These are phyloP conservation scores for Penicillium psychrosexuale DNA, from an alignment of 2,329 filamentous ascomycete species.

Conservation along the genomic window DNA sequence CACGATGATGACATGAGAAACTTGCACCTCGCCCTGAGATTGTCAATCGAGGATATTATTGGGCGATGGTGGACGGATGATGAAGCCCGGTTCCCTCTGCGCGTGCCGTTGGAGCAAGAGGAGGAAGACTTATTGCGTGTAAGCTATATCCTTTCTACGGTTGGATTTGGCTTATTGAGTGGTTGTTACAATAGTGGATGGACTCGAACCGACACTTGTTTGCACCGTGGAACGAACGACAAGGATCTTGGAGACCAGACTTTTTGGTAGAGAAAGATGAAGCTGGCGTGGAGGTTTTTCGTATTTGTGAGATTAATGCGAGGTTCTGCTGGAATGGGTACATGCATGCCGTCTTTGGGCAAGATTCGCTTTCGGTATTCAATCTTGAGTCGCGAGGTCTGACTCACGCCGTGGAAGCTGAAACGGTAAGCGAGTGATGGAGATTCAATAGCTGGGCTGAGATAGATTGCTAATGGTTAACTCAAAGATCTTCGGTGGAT, in stretches of 20 bases:
- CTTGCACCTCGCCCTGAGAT: constrained; percentile 21
- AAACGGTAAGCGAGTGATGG: constrained; percentile 6
- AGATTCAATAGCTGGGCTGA: not conserved
- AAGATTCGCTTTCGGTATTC: not conserved
- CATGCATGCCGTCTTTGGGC: constrained; percentile 6
- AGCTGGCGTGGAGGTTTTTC: not conserved
- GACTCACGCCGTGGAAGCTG: not conserved
- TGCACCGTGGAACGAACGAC: not conserved
- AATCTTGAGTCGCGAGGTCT: constrained; percentile 1
- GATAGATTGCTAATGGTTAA: not conserved
- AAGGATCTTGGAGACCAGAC: constrained; percentile 30
- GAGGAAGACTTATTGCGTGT: constrained; percentile 27
- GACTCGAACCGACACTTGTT: not conserved
- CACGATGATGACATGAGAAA: constrained; percentile 1
- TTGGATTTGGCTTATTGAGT: not conserved
- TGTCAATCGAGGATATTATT: constrained; percentile 28
- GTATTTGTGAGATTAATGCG: constrained; percentile 28
- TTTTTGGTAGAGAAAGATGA: constrained; percentile 19
- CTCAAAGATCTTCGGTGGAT: constrained; percentile 3
- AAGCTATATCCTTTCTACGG: not conserved
- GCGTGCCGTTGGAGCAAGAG: constrained; percentile 28
- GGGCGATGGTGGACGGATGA: constrained; percentile 29
- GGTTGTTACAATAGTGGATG: constrained; percentile 3
- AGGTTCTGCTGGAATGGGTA: constrained; percentile 26
- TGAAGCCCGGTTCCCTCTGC: constrained; percentile 19